These are phyloP conservation scores for Colletotrichum echinochloae DNA, from an alignment of 2,329 filamentous ascomycete genomes.

Conservation along the genomic window DNA sequence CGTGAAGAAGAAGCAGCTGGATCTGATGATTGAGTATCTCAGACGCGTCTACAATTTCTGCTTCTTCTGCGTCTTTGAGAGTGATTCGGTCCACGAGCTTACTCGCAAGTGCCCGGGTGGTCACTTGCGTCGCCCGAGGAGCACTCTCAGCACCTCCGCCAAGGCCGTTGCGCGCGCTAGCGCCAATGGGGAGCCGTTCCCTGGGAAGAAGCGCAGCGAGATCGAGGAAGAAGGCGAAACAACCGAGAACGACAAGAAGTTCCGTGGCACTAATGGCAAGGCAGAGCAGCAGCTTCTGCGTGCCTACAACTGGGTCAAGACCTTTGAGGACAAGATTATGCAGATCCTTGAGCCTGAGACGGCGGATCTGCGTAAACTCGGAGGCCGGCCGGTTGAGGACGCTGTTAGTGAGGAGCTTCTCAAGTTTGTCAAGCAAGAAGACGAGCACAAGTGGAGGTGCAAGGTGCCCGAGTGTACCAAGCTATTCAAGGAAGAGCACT, in stretches of 20 bases:
- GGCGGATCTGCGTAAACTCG: constrained; percentile 89
- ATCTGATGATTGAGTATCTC: constrained; percentile 95
- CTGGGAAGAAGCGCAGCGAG: constrained; percentile 80
- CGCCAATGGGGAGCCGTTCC: constrained; percentile 84
- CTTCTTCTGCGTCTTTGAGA: constrained; percentile 99
- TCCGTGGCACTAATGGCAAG: constrained; percentile 77
- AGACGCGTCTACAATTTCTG: constrained; percentile 98
- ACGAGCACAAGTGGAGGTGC: constrained; percentile 96
- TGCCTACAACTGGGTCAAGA: constrained; percentile 98
- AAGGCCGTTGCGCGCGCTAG: constrained; percentile 89
- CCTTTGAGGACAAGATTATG: constrained; percentile 95
- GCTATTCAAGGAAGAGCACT: constrained; percentile 95
- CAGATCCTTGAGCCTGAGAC: constrained; percentile 92
- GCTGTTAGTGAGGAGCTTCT: constrained; percentile 86
- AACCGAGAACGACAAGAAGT: constrained; percentile 78
- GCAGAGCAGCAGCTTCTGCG: constrained; percentile 91
- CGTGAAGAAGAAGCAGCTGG: constrained; percentile 95
- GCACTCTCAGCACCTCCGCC: constrained; percentile 84
- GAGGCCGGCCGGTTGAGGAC: constrained; percentile 87
- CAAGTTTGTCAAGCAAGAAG: constrained; percentile 96
- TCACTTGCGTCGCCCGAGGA: constrained; percentile 91
- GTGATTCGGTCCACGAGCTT: constrained; percentile 95
- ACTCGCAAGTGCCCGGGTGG: constrained; percentile 96
- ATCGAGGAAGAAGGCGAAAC: constrained; percentile 73
- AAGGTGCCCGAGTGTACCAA: constrained; percentile 97